Conservation (phyloP, 768 basidiomycete genomes). For the Mycena haematopus region DNA sequence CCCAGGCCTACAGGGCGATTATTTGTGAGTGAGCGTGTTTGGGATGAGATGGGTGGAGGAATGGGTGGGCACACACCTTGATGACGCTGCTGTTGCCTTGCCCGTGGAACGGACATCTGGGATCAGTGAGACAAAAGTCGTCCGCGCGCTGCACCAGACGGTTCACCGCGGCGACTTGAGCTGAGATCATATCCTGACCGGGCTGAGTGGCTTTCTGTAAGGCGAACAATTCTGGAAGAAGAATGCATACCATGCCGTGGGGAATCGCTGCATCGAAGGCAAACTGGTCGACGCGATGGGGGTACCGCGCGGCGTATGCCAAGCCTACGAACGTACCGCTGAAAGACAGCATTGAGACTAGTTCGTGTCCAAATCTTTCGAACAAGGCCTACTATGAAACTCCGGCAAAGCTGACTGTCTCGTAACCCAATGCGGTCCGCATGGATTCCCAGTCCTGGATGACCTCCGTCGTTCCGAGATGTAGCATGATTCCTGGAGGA, state of each 20-base stretch:
- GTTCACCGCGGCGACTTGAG: slow-evolving; percentile 26
- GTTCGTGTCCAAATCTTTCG: background rate
- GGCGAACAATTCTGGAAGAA: no score
- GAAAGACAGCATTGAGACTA: background rate
- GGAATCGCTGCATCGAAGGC: slow-evolving; percentile 22
- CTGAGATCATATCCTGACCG: slow-evolving; percentile 16
- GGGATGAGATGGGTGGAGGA: no score
- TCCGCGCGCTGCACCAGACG: slow-evolving; percentile 29
- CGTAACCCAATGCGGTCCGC: slow-evolving; percentile 25
- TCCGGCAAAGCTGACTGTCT: slow-evolving; percentile 18
- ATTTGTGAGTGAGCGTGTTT: no score
- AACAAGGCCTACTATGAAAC: slow-evolving; percentile 23
- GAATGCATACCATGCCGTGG: background rate
- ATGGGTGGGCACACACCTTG: slow-evolving; percentile 34
- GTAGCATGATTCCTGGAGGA: slow-evolving; percentile 23
- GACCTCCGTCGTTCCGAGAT: slow-evolving; percentile 15
- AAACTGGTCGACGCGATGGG: slow-evolving; percentile 21
- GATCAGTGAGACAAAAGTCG: slow-evolving; percentile 26
- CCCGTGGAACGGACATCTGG: slow-evolving; percentile 28
- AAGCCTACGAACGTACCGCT: slow-evolving; percentile 15
- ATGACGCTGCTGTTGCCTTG: slow-evolving; percentile 39
- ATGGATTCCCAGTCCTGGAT: slow-evolving; percentile 28
- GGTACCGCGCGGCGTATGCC: slow-evolving; percentile 23
- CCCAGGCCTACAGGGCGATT: slow-evolving; percentile 25
- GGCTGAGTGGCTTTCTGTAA: slow-evolving; percentile 1